A percentile compares a stretch with the other conserved stretches of the same genome.
phyloP scores from a whole-genome alignment of 2,329 filamentous ascomycete genomes.

The Hymenoscyphus infarciens region DNA sequence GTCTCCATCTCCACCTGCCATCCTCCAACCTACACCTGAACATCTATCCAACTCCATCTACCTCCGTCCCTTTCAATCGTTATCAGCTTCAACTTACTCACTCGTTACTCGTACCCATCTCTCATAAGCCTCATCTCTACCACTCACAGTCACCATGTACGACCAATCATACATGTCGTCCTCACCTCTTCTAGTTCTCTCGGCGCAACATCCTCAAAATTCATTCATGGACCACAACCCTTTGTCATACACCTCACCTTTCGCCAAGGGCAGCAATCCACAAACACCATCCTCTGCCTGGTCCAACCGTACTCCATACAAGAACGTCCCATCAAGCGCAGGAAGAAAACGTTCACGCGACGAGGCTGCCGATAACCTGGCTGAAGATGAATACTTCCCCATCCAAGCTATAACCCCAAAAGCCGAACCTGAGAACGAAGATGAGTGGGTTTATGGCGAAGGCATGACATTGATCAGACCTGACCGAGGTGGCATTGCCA shows the following conservation, averaged over 20 bases:
- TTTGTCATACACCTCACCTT: constrained; percentile 28
- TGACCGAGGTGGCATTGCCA: constrained; percentile 48
- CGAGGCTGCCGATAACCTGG: constrained; percentile 64
- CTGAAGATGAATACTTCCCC: constrained; percentile 46
- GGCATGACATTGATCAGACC: constrained; percentile 73
- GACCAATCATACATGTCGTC: constrained; percentile 28
- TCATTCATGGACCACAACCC: constrained; percentile 27
- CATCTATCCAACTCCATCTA: neutral
- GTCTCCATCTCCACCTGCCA: neutral
- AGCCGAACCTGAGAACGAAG: constrained; percentile 49
- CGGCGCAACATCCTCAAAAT: constrained; percentile 29
- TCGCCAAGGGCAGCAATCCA: constrained; percentile 23
- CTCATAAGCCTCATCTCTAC: constrained; percentile 12
- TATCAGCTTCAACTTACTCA: neutral
- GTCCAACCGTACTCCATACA: constrained; percentile 24
- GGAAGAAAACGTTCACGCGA: constrained; percentile 75
- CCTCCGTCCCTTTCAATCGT: neutral
- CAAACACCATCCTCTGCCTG: constrained; percentile 27
- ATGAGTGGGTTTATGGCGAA: constrained; percentile 65
- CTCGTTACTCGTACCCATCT: constrained; percentile 1
- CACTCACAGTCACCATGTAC: constrained; percentile 17
- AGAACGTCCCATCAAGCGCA: constrained; percentile 38
- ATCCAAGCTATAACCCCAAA: constrained; percentile 37
- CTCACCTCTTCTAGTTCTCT: constrained; percentile 31
- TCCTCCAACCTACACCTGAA: neutral